A percentile compares a stretch with the other conserved stretches of the same genome.
Evolutionary conservation across 176 grass and related monocot species (phyloP).

Genomic region (Aegilops umbellulata): DNA sequence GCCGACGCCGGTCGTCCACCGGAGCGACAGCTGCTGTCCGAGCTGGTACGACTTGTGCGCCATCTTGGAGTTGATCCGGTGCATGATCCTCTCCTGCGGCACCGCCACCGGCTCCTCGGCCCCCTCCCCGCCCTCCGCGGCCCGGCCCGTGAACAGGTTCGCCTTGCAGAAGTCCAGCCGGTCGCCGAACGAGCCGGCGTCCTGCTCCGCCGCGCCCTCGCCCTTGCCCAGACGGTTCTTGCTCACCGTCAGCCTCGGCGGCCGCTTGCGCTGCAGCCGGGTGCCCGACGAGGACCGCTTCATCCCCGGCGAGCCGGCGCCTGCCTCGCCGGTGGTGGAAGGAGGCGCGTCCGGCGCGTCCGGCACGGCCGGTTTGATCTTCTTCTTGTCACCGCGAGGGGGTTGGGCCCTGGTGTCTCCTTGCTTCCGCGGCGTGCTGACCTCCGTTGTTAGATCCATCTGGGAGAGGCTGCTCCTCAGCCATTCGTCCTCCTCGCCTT

Average conservation of each 20-base stretch:
- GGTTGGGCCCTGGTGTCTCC: conserved; percentile 20
- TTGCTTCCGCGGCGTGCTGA: conserved; percentile 6
- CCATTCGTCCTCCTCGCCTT: conserved; percentile 56
- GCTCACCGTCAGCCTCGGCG: conserved; percentile 34
- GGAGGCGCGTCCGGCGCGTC: not conserved
- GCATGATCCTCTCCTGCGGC: conserved; percentile 70
- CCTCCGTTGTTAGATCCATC: conserved; percentile 7
- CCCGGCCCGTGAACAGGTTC: conserved; percentile 43
- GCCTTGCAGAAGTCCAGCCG: conserved; percentile 53
- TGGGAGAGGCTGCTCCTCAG: conserved; percentile 31
- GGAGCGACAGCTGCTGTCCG: conserved; percentile 75
- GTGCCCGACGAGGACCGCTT: conserved; percentile 46
- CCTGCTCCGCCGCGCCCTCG: conserved; percentile 23
- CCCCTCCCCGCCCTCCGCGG: conserved; percentile 1
- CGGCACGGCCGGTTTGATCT: not conserved
- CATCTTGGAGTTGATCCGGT: conserved; percentile 81
- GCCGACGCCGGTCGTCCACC: conserved; percentile 78
- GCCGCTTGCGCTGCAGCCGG: conserved; percentile 39
- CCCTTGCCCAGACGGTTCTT: conserved; percentile 15
- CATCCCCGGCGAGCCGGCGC: conserved; percentile 7
- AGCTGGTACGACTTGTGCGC: conserved; percentile 72
- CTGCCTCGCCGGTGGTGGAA: not conserved
- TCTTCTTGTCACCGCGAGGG: not conserved
- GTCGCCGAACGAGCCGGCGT: conserved; percentile 32
- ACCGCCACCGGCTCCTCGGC: conserved; percentile 39